These are phyloP conservation scores for Ophiostoma tasmaniense DNA, from an alignment of 2,329 filamentous ascomycete species.

Conservation along the genomic window DNA sequence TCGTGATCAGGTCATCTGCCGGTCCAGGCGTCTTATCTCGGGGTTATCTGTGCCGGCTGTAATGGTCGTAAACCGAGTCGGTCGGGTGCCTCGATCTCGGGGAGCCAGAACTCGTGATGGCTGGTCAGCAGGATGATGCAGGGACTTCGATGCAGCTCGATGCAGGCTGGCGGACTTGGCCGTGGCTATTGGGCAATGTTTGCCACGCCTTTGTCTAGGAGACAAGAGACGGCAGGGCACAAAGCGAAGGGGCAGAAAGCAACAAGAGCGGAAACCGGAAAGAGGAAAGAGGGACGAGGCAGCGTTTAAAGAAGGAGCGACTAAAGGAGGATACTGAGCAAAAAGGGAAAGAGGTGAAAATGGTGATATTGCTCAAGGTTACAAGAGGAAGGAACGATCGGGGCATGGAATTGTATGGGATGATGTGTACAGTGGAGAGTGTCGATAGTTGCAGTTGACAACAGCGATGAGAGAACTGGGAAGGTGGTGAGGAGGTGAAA, in stretches of 20 bases:
- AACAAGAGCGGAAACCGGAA: not conserved
- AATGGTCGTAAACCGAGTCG: not conserved
- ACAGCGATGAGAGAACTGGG: not conserved
- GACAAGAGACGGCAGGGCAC: constrained; percentile 1
- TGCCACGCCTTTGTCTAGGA: constrained; percentile 1
- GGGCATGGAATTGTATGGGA: not conserved
- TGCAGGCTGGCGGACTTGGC: not conserved
- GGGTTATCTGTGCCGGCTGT: not conserved
- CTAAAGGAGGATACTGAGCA: not conserved
- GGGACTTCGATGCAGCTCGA: not conserved
- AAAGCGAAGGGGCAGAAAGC: not conserved
- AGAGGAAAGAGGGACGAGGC: not conserved
- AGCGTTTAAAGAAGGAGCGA: not conserved
- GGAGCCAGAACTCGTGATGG: not conserved
- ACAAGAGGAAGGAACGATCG: not conserved
- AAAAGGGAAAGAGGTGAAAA: not conserved
- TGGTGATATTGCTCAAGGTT: not conserved
- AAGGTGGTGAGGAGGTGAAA: constrained; percentile 7
- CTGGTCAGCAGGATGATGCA: not conserved
- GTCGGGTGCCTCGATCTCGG: not conserved
- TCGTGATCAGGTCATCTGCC: not conserved
- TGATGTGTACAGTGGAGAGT: constrained; percentile 1
- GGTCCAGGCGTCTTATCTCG: not conserved
- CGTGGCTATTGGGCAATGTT: not conserved
- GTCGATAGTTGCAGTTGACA: constrained; percentile 1